Base-by-base conservation (phyloP, 768 basidiomycete genomes). In the Clitopilus passeckerianus region DNA sequence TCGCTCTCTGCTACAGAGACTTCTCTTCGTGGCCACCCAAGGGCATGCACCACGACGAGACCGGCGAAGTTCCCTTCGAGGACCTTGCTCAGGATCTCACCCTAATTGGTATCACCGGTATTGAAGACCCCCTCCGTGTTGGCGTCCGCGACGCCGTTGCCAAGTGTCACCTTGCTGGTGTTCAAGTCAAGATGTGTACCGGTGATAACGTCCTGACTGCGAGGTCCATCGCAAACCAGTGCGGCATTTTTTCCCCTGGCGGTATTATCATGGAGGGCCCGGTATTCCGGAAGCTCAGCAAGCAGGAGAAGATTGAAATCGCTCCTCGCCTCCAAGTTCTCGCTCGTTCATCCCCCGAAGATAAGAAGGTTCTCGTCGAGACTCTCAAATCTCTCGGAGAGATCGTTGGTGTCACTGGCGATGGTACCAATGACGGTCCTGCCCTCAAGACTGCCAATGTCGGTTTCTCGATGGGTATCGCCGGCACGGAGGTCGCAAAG, bases 221-320 rank as follows among this genome's bases (percentile, higher is more conserved):
- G 54, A 86, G 94, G n/a, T 97, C 95, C 6, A 99, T 99, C 66
- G 96, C 97, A 20, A 81, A 83, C 0, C 96, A 99, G 67, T 98
- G 96, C 67, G 95, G 95, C 37, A 98, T 98, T 70, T 98, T 90
- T 76, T 90, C 89, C 16, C 74, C 89, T 2, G 95, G 95, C 23
- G 97, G 97, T 30, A 84, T 98, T 64, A 91, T 99, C 74, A 98
- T 98, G 93, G 97, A 99, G 70, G 95, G 97, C 0, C 96, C 96
- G 0, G 81, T 89, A 5, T 99, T 98, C 81, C 84, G 97, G 46
- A 78, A 87, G 67, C 80, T 99, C 34, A 79, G 75, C 12, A 80
- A 85, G 18, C 64, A 76, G 0, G 89, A 97, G 63, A 86, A 87
- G 72, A 74, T 90, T 37, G 89, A 91, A 52, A 83, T 98, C 59